Evolutionary conservation across 257 asterid species (phyloP).

Genomic region (Haberlea rhodopensis): DNA sequence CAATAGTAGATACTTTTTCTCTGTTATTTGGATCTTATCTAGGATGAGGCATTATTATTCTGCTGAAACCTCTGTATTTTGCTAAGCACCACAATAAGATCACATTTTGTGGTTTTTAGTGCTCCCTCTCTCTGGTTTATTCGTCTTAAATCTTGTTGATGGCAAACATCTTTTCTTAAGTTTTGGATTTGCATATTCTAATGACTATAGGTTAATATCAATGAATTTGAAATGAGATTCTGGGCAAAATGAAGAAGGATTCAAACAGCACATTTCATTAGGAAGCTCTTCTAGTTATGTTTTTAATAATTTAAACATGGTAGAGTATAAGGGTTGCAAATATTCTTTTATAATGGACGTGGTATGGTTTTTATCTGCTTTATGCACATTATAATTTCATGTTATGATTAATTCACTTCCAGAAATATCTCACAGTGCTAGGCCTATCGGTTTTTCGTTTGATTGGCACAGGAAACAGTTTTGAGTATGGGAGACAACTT

Average conservation of each 20-base stretch:
- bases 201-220: not conserved
- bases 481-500: conserved; percentile 91
- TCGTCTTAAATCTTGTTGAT: not conserved
- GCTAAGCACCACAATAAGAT: not conserved
- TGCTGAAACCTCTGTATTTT: conserved; percentile 18
- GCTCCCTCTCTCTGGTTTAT: not conserved
- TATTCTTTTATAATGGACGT: too few species aligned
- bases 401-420: conserved; percentile 13
- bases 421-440: not conserved
- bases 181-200: conserved; percentile 1
- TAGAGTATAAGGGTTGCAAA: not conserved
- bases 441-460: conserved; percentile 26
- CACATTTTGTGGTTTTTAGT: not conserved
- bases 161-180: conserved; percentile 1
- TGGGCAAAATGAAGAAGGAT: not conserved
- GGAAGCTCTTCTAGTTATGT: not conserved
- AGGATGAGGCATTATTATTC: conserved; percentile 18
- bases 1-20: conserved; percentile 4
- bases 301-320: not conserved
- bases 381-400: not conserved
- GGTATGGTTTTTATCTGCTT: not conserved
- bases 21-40: conserved; percentile 8
- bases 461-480: conserved; percentile 51
- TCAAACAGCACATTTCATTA: not conserved
- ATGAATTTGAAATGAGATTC: not conserved